phyloP scores from a whole-genome alignment of 2,329 filamentous ascomycete species.

The Fusarium sp. region DNA sequence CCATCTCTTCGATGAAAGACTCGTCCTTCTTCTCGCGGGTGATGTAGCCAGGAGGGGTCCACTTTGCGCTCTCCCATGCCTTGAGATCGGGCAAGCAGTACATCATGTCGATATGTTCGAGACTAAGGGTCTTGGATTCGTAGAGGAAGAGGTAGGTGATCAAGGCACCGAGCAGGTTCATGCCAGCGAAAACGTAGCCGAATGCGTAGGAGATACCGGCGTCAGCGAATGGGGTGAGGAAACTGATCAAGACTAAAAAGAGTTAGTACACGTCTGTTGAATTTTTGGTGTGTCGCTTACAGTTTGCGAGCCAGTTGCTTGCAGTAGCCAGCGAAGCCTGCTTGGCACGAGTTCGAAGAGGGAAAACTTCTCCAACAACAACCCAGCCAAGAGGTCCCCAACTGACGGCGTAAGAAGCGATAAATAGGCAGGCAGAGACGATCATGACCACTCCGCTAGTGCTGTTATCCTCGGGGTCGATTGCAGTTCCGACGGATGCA shows the following conservation, averaged over 20 bases:
- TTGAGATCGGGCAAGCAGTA: slow-evolving; percentile 71
- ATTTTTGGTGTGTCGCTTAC: slow-evolving; percentile 37
- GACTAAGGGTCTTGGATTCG: slow-evolving; percentile 73
- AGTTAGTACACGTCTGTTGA: neutral
- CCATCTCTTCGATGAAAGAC: neutral
- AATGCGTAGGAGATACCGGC: slow-evolving; percentile 72
- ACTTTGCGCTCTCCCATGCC: slow-evolving; percentile 71
- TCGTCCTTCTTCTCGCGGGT: slow-evolving; percentile 49
- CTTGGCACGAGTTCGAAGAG: slow-evolving; percentile 68
- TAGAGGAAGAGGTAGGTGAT: slow-evolving; percentile 79
- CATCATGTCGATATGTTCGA: slow-evolving; percentile 80
- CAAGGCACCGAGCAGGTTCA: slow-evolving; percentile 70
- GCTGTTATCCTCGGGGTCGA: slow-evolving; percentile 59
- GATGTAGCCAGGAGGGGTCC: slow-evolving; percentile 61
- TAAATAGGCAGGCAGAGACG: slow-evolving; percentile 80
- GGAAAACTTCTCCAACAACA: slow-evolving; percentile 76
- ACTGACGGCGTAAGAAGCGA: slow-evolving; percentile 76
- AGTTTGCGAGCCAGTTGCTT: slow-evolving; percentile 72
- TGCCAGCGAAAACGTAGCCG: slow-evolving; percentile 76
- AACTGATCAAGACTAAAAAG: slow-evolving; percentile 69
- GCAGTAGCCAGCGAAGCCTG: slow-evolving; percentile 67
- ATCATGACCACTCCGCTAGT: slow-evolving; percentile 77
- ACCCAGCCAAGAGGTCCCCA: slow-evolving; percentile 80
- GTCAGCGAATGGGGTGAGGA: slow-evolving; percentile 77
- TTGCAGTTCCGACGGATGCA: slow-evolving; percentile 67